These are phyloP conservation scores for Coleophoma eucalyptorum DNA, from an alignment of 2,329 filamentous ascomycete species.

Conservation along the genomic window DNA sequence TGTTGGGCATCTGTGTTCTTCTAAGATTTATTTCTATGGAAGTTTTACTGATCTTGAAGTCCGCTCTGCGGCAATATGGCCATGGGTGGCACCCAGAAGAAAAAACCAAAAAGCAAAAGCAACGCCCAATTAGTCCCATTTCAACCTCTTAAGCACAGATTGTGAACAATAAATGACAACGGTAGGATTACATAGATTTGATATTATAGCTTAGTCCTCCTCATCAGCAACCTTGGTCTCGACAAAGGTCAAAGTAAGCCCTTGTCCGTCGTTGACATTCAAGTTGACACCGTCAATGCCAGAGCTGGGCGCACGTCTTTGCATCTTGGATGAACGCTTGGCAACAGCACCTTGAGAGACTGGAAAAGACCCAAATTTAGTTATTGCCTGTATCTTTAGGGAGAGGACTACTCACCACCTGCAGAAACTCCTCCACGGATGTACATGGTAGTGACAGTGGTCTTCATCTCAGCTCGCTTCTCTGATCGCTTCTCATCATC, in stretches of 20 bases:
- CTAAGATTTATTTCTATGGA: too few species aligned
- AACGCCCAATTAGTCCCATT: too few species aligned
- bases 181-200: neutral
- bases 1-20: too few species aligned
- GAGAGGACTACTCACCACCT: conserved; percentile 10
- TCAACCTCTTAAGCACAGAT: too few species aligned
- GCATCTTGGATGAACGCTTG: conserved; percentile 7
- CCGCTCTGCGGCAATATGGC: too few species aligned
- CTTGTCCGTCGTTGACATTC: conserved; percentile 24
- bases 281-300: conserved; percentile 22
- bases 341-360: conserved; percentile 4
- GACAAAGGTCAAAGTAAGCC: conserved; percentile 24
- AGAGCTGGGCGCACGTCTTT: conserved; percentile 9
- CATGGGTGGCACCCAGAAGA: too few species aligned
- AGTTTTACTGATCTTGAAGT: too few species aligned
- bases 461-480: conserved; percentile 15
- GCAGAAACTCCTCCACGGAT: conserved; percentile 18
- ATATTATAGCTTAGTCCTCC: neutral
- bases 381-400: conserved; percentile 3
- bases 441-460: conserved; percentile 26
- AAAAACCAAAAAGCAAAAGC: too few species aligned
- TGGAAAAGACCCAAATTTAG: conserved; percentile 1
- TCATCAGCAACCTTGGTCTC: conserved; percentile 21
- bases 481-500: conserved; percentile 3
- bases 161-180: neutral